phyloP scores from a whole-genome alignment of 352 stramenopile species.

The Hyphochytrium catenoides region DNA sequence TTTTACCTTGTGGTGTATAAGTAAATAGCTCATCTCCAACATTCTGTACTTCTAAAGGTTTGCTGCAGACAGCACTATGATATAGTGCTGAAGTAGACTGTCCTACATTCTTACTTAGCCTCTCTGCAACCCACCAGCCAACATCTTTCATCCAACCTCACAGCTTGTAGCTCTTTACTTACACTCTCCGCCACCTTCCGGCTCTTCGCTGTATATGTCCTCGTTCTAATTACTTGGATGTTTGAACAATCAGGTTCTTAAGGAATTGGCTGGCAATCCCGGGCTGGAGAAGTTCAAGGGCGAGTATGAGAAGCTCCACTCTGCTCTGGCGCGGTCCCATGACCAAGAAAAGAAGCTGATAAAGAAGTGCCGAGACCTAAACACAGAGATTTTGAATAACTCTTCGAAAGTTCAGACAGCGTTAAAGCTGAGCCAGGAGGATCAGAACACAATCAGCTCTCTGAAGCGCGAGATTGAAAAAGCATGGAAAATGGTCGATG shows the following conservation, averaged over 20 bases:
- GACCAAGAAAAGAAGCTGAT: conserved; percentile 84
- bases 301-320: conserved; percentile 87
- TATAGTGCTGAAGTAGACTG: too few species aligned
- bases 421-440: conserved; percentile 78
- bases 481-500: conserved; percentile 80
- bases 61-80: too few species aligned
- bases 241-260: conserved; percentile 39
- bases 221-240: not conserved
- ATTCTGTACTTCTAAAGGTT: too few species aligned
- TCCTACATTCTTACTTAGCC: too few species aligned
- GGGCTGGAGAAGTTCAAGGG: conserved; percentile 74
- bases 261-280: conserved; percentile 71
- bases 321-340: conserved; percentile 74
- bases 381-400: conserved; percentile 87
- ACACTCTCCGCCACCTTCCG: not conserved
- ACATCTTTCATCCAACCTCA: too few species aligned
- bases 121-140: too few species aligned
- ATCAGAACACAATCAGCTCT: conserved; percentile 69
- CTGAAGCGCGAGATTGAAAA: conserved; percentile 91
- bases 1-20: too few species aligned
- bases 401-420: conserved; percentile 81
- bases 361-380: conserved; percentile 82
- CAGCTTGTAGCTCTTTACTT: not conserved
- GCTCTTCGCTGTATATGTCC: not conserved
- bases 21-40: too few species aligned